Conservation (phyloP, 2,329 filamentous ascomycete genomes). For the Arthrobotrys iridis region DNA sequence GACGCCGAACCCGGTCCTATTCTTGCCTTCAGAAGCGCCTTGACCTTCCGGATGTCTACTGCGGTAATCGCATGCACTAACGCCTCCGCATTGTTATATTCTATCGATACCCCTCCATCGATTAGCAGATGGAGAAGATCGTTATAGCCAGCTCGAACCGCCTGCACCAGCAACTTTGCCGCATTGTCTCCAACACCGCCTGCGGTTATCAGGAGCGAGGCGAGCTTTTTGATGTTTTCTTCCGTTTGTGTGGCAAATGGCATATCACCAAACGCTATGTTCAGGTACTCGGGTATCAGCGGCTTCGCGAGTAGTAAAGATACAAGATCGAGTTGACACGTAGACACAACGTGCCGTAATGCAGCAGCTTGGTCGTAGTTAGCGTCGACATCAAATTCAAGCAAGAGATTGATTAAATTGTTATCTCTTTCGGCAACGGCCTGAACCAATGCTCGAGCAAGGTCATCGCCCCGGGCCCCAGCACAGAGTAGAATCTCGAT, state of each 20-base stretch:
- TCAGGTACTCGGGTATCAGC: slow-evolving; percentile 28
- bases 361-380: slow-evolving; percentile 43
- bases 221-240: slow-evolving; percentile 23
- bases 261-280: slow-evolving; percentile 46
- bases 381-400: slow-evolving; percentile 41
- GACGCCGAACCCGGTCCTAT: slow-evolving; percentile 33
- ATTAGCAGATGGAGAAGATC: slow-evolving; percentile 41
- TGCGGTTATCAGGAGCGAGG: slow-evolving; percentile 18
- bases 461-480: slow-evolving; percentile 32
- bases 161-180: slow-evolving; percentile 41
- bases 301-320: slow-evolving; percentile 19
- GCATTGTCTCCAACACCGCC: slow-evolving; percentile 39
- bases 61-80: slow-evolving; percentile 45
- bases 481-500: slow-evolving; percentile 49
- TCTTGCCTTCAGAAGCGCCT: slow-evolving; percentile 14
- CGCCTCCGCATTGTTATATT: slow-evolving; percentile 44
- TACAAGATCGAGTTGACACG: slow-evolving; percentile 15
- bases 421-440: slow-evolving; percentile 38
- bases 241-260: slow-evolving; percentile 44
- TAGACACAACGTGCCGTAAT: slow-evolving; percentile 28
- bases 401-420: slow-evolving; percentile 35
- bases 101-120: slow-evolving; percentile 38
- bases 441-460: slow-evolving; percentile 20
- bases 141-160: slow-evolving; percentile 48
- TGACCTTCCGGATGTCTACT: slow-evolving; percentile 43